Conservation (phyloP, 179 eudicot species). For the Spinacia oleracea region DNA sequence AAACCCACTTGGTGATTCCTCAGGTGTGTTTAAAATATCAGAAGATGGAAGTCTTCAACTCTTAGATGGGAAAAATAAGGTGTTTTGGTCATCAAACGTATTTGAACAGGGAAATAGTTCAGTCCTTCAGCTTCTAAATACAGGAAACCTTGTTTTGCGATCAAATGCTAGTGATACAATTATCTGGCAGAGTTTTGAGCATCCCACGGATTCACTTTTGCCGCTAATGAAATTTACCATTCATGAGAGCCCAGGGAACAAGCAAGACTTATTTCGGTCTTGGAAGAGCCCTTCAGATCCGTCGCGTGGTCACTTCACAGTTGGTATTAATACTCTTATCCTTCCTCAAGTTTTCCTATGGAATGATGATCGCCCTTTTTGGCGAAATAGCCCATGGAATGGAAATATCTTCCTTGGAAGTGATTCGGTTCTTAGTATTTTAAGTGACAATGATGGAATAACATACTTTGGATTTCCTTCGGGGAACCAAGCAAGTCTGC, state of each 20-base stretch:
- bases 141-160: conserved; percentile 47
- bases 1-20: conserved; percentile 17
- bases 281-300: conserved; percentile 44
- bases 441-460: conserved; percentile 3
- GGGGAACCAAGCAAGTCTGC: neutral
- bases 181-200: conserved; percentile 60
- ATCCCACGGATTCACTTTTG: conserved; percentile 42
- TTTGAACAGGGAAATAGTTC: neutral
- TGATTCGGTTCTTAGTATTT: conserved; percentile 18
- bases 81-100: conserved; percentile 41
- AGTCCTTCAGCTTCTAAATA: conserved; percentile 37
- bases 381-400: conserved; percentile 42
- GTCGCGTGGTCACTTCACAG: conserved; percentile 31
- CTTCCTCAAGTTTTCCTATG: conserved; percentile 25
- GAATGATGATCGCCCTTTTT: conserved; percentile 25
- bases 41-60: conserved; percentile 32
- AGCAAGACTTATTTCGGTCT: conserved; percentile 7
- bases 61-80: conserved; percentile 19
- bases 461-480: neutral
- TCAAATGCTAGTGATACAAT: conserved; percentile 15
- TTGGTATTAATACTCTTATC: conserved; percentile 13
- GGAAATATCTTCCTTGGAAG: conserved; percentile 26
- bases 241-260: neutral
- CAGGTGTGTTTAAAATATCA: conserved; percentile 29
- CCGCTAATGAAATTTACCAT: conserved; percentile 31